phyloP scores from a whole-genome alignment of 345 rosid genomes.

The Cardamine occulta region DNA sequence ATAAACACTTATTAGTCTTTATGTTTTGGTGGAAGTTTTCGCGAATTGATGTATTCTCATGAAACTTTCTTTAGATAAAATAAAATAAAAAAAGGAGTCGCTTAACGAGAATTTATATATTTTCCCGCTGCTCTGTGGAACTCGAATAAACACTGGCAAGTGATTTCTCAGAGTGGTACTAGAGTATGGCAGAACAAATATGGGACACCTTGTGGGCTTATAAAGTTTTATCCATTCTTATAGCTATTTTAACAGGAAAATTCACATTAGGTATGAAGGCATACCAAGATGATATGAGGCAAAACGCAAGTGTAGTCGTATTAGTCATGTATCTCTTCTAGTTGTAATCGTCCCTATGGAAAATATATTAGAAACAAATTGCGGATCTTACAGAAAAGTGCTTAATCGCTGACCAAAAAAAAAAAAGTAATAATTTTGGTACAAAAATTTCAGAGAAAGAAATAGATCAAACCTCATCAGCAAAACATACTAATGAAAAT shows the following conservation, averaged over 20 bases:
- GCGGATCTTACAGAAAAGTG: neutral
- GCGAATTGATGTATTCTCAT: neutral
- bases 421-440: neutral
- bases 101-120: neutral
- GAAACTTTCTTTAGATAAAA: neutral
- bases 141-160: neutral
- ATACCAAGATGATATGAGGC: neutral
- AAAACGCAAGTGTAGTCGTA: neutral
- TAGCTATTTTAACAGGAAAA: too few species aligned
- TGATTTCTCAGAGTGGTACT: neutral
- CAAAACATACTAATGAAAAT: slow-evolving; percentile 19
- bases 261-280: neutral
- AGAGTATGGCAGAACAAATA: neutral
- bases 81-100: neutral
- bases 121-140: neutral
- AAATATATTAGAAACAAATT: neutral
- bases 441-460: neutral
- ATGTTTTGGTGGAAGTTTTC: neutral
- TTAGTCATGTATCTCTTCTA: neutral
- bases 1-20: neutral
- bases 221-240: too few species aligned
- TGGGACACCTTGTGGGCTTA: neutral
- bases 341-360: neutral
- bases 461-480: slow-evolving; percentile 10
- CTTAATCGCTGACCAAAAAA: neutral